Conservation (phyloP, 345 rosid genomes). For the Eucalyptus melliodora region DNA sequence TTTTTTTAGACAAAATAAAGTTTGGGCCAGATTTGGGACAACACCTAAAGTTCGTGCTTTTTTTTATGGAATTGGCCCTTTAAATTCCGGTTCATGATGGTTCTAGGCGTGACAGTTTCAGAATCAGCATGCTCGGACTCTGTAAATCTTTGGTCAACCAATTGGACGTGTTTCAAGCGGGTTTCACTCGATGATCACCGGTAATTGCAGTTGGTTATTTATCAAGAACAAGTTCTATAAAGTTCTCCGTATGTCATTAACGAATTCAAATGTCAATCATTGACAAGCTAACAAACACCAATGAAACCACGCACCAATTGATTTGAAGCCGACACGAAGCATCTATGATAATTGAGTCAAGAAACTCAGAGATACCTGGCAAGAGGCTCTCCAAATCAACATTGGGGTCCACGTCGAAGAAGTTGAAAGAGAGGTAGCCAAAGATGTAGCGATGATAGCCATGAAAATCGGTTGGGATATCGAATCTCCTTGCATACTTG, state of each 20-base stretch:
- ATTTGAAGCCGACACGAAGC: neutral
- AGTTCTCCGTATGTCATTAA: neutral
- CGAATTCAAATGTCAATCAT: neutral
- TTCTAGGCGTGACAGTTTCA: neutral
- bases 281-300: neutral
- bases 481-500: neutral
- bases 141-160: neutral
- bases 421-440: neutral
- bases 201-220: neutral
- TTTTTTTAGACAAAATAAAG: too few relatives aligned
- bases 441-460: neutral
- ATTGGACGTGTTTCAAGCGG: neutral
- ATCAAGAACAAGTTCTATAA: neutral
- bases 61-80: neutral
- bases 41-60: too few relatives aligned
- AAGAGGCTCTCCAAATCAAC: neutral
- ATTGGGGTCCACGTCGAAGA: neutral
- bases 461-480: neutral
- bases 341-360: neutral
- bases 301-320: neutral
- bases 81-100: neutral
- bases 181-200: neutral
- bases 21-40: accelerated
- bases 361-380: neutral
- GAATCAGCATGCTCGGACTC: neutral